Base-by-base conservation (phyloP, 202 grass and related monocot genomes). In the Zizania palustris region DNA sequence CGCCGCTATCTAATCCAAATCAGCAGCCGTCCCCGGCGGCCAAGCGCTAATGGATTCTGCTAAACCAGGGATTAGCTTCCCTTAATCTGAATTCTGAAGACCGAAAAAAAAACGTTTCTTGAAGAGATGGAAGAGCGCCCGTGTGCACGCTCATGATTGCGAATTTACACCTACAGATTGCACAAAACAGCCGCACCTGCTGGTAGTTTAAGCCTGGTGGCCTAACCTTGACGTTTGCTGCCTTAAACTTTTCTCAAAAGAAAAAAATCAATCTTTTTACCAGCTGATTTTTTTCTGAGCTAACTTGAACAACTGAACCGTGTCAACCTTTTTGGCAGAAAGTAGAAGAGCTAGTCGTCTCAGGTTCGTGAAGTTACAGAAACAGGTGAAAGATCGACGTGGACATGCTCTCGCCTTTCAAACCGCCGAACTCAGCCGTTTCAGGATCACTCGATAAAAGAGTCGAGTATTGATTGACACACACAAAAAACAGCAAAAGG, bases 221-320 rank as follows among this genome's bases (percentile, higher is more conserved):
- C 77, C 77, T 39, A 70, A 70, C 77, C 40, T 55, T 38, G 51
- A 38, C 53, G 36, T 49, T 69, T 9, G 65, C 42, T 76, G 60
- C 41, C 45, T 41, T 63, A 28, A 28, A 28, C 28, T 28, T 28
- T 28, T 28, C 28, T 69, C 20, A 59, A 7, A 33, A 2, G n/a
- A 41, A 45, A 67, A 45, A 67, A 11, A n/a, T 55, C 5, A 9
- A 19, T 7, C 19, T 12, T 45, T 36, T 38, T n/a, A 16, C 37
- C 9, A 38, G 33, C 6, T 44, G 1, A 66, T 66, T 44, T 66
- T 44, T 41, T 40, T 43, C 28, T 28, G 28, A 6, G 2, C n/a
- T 44, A 66, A 43, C n/a, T 13, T 22, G 33, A 41, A 55, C 15
- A 39, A 35, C 10, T 28, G 11, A 19, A 28, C 28, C 28, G 2